Evolutionary conservation across 441 rosid species (phyloP), one percentile per base, ranked within the genome.

Genomic region (Croton laevigatus): DNA sequence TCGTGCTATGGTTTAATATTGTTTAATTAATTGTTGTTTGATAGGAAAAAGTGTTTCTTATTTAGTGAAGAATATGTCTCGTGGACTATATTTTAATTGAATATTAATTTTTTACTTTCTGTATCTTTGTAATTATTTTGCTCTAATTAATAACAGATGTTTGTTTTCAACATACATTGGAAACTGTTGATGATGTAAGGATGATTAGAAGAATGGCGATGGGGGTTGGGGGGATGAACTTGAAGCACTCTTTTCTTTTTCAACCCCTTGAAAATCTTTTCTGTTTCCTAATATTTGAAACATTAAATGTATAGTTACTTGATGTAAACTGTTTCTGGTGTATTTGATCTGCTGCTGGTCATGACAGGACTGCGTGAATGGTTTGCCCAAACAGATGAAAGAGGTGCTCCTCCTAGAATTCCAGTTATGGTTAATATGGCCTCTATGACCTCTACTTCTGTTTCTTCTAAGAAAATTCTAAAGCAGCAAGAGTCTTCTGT

Each of bases 401-500:
- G 98, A 76, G 90, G 91, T 81, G 87, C 90, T 76, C 93, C 92
- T 45, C 96, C 93, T 7, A 89, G 98, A 83, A 96, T 96, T 49
- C 98, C 98, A 37, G 97, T 86, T 74, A 96, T 96, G 99, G 97
- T 90, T 79, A 96, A 91, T 79, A 93, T 96, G 98, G 85, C 97
- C 52, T 85, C 98, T 79, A 93, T 96, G 98, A 84, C 97, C 52
- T 85, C 98, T 59, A 80, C 96, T 66, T 86, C 97, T 70, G 73
- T 73, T 76, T 78, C 93, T 62, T 78, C 85, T 51, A 83, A 79
- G 77, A 90, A 81, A 79, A 78, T 68, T 71, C 78, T 69, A 78
- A 96, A 84, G 77, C 66, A 76, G 73, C 78, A 79, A 49, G 90
- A 79, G 32, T 82, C 84, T 70, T 82, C 78, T 67, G 77, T 73